Evolutionary conservation across 108 stramenopile genomes (phyloP).

Genomic region (Nitzschia sp.): DNA sequence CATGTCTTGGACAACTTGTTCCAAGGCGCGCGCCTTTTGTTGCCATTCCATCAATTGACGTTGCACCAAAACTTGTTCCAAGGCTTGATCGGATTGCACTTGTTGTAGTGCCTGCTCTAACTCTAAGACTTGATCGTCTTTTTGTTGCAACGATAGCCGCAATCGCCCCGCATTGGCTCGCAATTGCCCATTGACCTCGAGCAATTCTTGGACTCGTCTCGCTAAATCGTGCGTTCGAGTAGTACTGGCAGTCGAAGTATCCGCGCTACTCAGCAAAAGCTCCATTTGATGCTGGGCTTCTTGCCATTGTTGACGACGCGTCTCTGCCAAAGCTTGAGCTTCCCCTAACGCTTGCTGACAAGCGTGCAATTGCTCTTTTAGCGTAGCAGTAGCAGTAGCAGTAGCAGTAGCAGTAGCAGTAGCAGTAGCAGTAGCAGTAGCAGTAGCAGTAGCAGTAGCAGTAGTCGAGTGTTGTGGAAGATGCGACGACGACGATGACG

Average conservation of each 20-base stretch:
- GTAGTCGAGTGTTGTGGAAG: too few relatives aligned
- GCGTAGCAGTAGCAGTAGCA: too few relatives aligned
- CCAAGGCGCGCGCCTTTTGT: neutral
- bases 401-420: too few relatives aligned
- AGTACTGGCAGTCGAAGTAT: neutral
- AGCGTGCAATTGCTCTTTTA: too few relatives aligned
- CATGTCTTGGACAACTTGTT: neutral
- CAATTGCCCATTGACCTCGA: constrained; percentile 5
- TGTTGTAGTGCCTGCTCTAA: neutral
- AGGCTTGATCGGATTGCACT: neutral
- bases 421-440: too few relatives aligned
- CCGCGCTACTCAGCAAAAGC: neutral
- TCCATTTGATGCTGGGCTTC: neutral
- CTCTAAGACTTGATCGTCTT: neutral
- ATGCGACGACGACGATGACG: too few relatives aligned
- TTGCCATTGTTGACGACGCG: neutral
- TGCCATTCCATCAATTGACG: constrained; percentile 20
- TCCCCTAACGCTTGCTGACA: too few relatives aligned
- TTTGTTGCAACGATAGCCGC: constrained; percentile 1
- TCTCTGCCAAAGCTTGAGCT: too few relatives aligned
- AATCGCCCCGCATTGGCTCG: neutral
- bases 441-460: too few relatives aligned
- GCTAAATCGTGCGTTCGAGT: neutral
- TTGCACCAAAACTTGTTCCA: constrained; percentile 2
- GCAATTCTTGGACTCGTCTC: neutral